These are phyloP conservation scores for Spizellomyces sp. DNA, from an alignment of 192 early-diverging fungal species.

Conservation along the genomic window DNA sequence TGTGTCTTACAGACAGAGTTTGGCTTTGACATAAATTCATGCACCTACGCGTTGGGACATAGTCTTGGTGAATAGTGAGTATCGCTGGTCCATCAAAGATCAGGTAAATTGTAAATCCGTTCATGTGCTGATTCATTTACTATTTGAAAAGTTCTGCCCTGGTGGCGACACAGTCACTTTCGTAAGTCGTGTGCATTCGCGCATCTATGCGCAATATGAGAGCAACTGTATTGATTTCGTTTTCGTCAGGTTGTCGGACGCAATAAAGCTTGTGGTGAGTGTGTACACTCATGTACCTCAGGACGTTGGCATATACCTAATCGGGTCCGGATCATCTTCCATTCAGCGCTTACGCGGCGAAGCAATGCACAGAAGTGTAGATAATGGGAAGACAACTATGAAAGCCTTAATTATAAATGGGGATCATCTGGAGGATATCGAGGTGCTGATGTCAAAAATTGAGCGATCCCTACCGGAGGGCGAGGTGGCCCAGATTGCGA, in stretches of 20 bases:
- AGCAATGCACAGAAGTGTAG: slow-evolving; percentile 81
- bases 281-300: neutral
- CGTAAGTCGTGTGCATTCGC: slow-evolving; percentile 33
- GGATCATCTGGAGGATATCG: slow-evolving; percentile 70
- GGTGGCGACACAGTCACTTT: slow-evolving; percentile 48
- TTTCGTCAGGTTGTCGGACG: slow-evolving; percentile 65
- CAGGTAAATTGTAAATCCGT: neutral
- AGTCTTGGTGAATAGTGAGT: slow-evolving; percentile 87
- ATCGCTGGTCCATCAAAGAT: slow-evolving; percentile 37
- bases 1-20: slow-evolving; percentile 54
- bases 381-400: slow-evolving; percentile 80
- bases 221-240: neutral
- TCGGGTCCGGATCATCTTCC: neutral
- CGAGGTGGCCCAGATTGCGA: slow-evolving; percentile 85
- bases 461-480: slow-evolving; percentile 59
- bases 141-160: slow-evolving; percentile 40
- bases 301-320: neutral
- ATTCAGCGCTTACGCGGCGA: slow-evolving; percentile 75
- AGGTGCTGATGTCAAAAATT: slow-evolving; percentile 68
- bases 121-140: neutral
- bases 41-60: slow-evolving; percentile 86
- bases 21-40: slow-evolving; percentile 77
- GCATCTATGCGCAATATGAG: slow-evolving; percentile 1
- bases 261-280: slow-evolving; percentile 79
- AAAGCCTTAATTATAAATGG: slow-evolving; percentile 82